phyloP scores from a whole-genome alignment of 2,329 filamentous ascomycete genomes.

The Fusarium sp. region DNA sequence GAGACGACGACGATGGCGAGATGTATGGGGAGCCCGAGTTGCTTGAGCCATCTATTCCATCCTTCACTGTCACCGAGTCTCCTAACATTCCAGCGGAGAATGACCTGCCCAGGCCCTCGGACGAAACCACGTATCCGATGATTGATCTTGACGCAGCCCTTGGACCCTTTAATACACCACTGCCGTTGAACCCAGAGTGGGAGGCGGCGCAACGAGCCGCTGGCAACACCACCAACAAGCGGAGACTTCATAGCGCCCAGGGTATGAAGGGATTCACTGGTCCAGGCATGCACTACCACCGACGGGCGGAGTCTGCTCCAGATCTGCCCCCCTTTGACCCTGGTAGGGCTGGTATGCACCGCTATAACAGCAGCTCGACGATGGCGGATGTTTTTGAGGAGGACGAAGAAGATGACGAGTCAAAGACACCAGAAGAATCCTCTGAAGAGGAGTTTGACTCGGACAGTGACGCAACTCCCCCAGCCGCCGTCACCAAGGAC shows the following conservation, averaged over 20 bases:
- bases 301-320: constrained; percentile 82
- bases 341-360: constrained; percentile 65
- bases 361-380: constrained; percentile 73
- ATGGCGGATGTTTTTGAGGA: constrained; percentile 92
- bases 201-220: constrained; percentile 72
- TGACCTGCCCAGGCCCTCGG: constrained; percentile 51
- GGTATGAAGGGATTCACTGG: constrained; percentile 75
- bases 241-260: constrained; percentile 81
- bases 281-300: constrained; percentile 79
- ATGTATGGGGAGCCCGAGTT: constrained; percentile 41
- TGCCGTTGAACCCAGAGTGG: constrained; percentile 71
- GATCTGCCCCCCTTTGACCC: constrained; percentile 80
- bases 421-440: constrained; percentile 45
- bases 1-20: constrained; percentile 45
- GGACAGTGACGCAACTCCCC: constrained; percentile 51
- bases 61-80: constrained; percentile 56
- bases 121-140: constrained; percentile 79
- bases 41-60: constrained; percentile 47
- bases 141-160: constrained; percentile 95
- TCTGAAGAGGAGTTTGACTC: constrained; percentile 63
- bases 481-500: constrained; percentile 39
- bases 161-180: constrained; percentile 88
- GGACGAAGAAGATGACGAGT: constrained; percentile 72
- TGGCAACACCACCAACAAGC: constrained; percentile 66
- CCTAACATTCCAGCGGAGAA: constrained; percentile 43